Percentiles rank a stretch among this genome's conserved stretches.
Conservation (phyloP, 306 rosid species). For the Oxytropis ochrocephala region DNA sequence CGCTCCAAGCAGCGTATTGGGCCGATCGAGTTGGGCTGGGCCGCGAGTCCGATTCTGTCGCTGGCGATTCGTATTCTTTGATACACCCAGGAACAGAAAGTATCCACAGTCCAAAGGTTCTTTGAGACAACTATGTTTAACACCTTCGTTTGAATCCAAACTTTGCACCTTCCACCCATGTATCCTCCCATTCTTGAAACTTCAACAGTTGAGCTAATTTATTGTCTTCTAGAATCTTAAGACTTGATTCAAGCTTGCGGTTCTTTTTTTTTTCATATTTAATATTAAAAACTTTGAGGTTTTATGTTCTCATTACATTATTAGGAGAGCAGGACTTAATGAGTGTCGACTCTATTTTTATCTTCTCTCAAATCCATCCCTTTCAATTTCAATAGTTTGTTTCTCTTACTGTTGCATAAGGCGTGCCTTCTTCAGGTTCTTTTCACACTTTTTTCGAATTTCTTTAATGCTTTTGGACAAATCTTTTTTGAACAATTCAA, state of each 20-base stretch:
- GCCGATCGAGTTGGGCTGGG: no score
- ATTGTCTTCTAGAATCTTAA: slow-evolving; percentile 36
- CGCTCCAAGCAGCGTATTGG: no score
- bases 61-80: no score
- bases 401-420: slow-evolving; percentile 36
- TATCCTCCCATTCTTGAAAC: slow-evolving; percentile 28
- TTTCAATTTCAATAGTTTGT: slow-evolving; percentile 19
- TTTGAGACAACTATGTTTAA: no score
- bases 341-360: slow-evolving; percentile 30
- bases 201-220: slow-evolving; percentile 33
- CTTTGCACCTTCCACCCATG: slow-evolving; percentile 44
- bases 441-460: slow-evolving; percentile 46
- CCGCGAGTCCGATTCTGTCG: no score
- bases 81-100: no score
- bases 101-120: no score
- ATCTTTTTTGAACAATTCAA: slow-evolving; percentile 35
- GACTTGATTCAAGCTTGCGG: slow-evolving; percentile 21
- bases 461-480: slow-evolving; percentile 45
- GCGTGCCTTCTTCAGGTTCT: slow-evolving; percentile 32
- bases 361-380: slow-evolving; percentile 26
- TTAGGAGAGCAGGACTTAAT: slow-evolving; percentile 36
- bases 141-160: slow-evolving; percentile 52
- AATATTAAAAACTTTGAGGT: slow-evolving; percentile 32
- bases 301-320: slow-evolving; percentile 32
- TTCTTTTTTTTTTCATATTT: slow-evolving; percentile 31